These are phyloP conservation scores for Calcarisporium arbuscula DNA, from an alignment of 2,329 filamentous ascomycete genomes.

Conservation along the genomic window DNA sequence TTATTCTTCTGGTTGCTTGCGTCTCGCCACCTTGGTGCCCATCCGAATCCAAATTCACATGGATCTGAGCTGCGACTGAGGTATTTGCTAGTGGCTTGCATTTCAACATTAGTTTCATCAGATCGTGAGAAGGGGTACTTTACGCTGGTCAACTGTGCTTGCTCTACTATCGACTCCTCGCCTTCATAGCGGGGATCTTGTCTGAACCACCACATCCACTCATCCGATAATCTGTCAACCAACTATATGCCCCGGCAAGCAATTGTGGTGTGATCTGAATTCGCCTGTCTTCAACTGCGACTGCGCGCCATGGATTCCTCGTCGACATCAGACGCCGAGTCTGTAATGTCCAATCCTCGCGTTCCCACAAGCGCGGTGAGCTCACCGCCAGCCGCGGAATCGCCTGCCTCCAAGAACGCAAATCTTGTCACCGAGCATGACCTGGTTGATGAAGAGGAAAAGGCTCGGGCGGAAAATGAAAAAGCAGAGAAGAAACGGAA, in stretches of 20 bases:
- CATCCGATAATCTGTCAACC: too few species aligned
- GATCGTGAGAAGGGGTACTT: too few species aligned
- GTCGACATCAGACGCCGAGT: slow-evolving; percentile 25
- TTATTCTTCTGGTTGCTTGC: too few species aligned
- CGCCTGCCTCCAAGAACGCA: slow-evolving; percentile 10
- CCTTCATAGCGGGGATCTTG: too few species aligned
- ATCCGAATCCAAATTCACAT: too few species aligned
- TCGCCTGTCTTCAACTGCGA: too few species aligned
- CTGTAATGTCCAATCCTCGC: slow-evolving; percentile 20
- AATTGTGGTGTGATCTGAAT: not conserved
- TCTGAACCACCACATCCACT: too few species aligned
- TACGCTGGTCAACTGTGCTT: too few species aligned
- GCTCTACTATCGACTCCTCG: too few species aligned
- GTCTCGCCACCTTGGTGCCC: too few species aligned
- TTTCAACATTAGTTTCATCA: not conserved
- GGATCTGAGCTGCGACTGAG: slow-evolving; percentile 1
- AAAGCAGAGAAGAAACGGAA: slow-evolving; percentile 42
- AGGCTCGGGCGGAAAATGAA: slow-evolving; percentile 29
- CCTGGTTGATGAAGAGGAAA: slow-evolving; percentile 24
- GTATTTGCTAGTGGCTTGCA: slow-evolving; percentile 3
- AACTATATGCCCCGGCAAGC: too few species aligned
- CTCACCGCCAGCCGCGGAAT: slow-evolving; percentile 26
- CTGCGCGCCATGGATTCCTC: slow-evolving; percentile 19
- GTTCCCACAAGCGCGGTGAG: slow-evolving; percentile 29
- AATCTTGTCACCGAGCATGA: too few species aligned